Percentiles rank a stretch among this genome's conserved stretches.
These are phyloP conservation scores for Neonectria faginata DNA, from an alignment of 2,329 filamentous ascomycete species.

Conservation along the genomic window DNA sequence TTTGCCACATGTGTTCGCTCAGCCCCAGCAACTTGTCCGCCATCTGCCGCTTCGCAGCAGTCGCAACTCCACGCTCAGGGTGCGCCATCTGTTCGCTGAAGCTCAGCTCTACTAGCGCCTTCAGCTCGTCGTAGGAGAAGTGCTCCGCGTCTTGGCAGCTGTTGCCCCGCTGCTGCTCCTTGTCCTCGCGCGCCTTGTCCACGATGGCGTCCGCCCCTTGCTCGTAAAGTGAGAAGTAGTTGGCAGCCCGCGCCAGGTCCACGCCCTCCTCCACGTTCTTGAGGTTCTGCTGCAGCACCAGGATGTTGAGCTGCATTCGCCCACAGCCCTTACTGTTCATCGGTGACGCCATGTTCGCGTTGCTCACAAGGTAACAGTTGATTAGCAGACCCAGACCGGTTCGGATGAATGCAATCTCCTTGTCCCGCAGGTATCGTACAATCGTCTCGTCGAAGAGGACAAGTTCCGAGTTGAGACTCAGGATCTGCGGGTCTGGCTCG, in stretches of 20 bases:
- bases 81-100: constrained; percentile 76
- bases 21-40: constrained; percentile 76
- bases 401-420: constrained; percentile 81
- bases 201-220: constrained; percentile 74
- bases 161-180: constrained; percentile 51
- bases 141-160: constrained; percentile 53
- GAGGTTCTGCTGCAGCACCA: constrained; percentile 95
- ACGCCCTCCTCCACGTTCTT: constrained; percentile 87
- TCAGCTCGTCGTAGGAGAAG: constrained; percentile 75
- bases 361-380: constrained; percentile 81
- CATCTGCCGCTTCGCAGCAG: constrained; percentile 75
- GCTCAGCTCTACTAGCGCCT: constrained; percentile 73
- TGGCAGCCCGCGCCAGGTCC: constrained; percentile 70
- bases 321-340: constrained; percentile 88
- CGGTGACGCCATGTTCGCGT: constrained; percentile 76
- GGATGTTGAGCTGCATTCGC: constrained; percentile 92
- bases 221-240: constrained; percentile 77
- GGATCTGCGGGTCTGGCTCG: constrained; percentile 81
- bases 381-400: constrained; percentile 81
- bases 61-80: constrained; percentile 74
- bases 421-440: constrained; percentile 75
- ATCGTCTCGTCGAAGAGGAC: constrained; percentile 90
- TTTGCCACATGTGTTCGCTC: constrained; percentile 80
- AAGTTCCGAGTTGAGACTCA: constrained; percentile 86
- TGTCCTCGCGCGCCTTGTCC: constrained; percentile 66